Percentiles rank a stretch among this genome's conserved stretches.
phyloP scores from a whole-genome alignment of 352 stramenopile species.

The Phytophthora pisi region DNA sequence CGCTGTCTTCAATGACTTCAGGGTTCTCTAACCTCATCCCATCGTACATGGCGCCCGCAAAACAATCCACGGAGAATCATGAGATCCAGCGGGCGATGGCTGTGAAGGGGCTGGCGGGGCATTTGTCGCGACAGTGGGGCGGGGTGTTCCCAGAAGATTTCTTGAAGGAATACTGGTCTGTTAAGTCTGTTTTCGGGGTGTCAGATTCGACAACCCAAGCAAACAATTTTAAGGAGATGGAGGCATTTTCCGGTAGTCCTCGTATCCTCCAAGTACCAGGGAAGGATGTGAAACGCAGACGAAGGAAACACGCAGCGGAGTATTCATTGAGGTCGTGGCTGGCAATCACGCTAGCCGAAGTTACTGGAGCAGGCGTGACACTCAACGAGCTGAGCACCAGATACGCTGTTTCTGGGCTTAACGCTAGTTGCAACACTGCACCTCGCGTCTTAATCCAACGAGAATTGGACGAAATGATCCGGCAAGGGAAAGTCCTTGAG shows the following conservation, averaged over 20 bases:
- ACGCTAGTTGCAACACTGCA: neutral
- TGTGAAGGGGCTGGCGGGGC: slow-evolving; percentile 74
- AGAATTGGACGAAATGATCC: slow-evolving; percentile 45
- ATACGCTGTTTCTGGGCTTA: slow-evolving; percentile 20
- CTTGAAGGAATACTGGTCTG: slow-evolving; percentile 71
- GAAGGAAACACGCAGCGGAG: slow-evolving; percentile 11
- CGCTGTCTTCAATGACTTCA: slow-evolving; percentile 62
- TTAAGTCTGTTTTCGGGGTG: slow-evolving; percentile 57
- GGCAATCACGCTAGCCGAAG: slow-evolving; percentile 20
- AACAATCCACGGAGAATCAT: slow-evolving; percentile 4
- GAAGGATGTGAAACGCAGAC: slow-evolving; percentile 5
- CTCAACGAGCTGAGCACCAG: slow-evolving; percentile 31
- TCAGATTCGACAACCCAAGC: slow-evolving; percentile 31
- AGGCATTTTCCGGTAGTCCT: slow-evolving; percentile 51
- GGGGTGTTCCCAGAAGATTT: slow-evolving; percentile 70
- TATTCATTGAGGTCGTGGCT: slow-evolving; percentile 29
- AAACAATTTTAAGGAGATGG: slow-evolving; percentile 32
- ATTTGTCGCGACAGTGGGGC: slow-evolving; percentile 57
- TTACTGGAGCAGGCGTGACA: slow-evolving; percentile 26
- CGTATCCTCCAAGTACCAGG: slow-evolving; percentile 2
- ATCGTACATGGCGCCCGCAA: slow-evolving; percentile 39
- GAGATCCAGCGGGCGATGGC: slow-evolving; percentile 44
- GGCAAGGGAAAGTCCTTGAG: slow-evolving; percentile 49
- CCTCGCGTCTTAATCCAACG: slow-evolving; percentile 30
- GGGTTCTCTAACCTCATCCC: slow-evolving; percentile 47